phyloP scores from a whole-genome alignment of 192 early-diverging fungal species.

The Gaertneriomyces sp. region DNA sequence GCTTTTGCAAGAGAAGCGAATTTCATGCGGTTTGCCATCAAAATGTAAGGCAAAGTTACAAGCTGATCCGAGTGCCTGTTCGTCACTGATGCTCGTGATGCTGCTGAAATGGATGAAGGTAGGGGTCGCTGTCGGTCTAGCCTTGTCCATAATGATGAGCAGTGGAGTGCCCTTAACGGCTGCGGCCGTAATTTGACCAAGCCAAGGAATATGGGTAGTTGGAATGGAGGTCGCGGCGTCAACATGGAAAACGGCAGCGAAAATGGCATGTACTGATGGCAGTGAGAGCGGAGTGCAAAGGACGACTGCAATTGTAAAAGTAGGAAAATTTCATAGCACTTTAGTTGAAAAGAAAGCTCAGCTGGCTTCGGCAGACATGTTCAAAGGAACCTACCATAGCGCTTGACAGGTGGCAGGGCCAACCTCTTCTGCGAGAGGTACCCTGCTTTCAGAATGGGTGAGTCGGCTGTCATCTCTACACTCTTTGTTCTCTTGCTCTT shows the following conservation, averaged over 20 bases:
- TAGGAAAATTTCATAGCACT: no score
- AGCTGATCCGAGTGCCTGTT: conserved; percentile 19
- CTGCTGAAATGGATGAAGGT: conserved; percentile 28
- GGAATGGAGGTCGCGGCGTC: conserved; percentile 5
- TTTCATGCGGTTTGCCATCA: conserved; percentile 20
- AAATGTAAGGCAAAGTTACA: conserved; percentile 32
- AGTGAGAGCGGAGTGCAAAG: conserved; percentile 15
- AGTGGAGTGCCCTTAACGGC: conserved; percentile 21
- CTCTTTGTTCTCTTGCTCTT: no score
- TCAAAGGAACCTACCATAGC: neutral
- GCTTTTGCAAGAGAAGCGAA: conserved; percentile 11
- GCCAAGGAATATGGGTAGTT: conserved; percentile 6
- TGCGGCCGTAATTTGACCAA: conserved; percentile 21
- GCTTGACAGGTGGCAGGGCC: conserved; percentile 12
- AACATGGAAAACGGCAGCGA: conserved; percentile 7
- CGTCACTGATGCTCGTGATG: conserved; percentile 26
- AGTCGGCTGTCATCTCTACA: no score
- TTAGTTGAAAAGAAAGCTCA: no score
- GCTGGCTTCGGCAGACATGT: no score
- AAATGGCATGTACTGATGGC: conserved; percentile 10
- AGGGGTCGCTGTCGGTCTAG: neutral
- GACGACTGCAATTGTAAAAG: neutral
- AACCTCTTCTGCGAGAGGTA: conserved; percentile 15
- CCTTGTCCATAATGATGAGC: conserved; percentile 12
- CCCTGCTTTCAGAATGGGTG: conserved; percentile 15